These are phyloP conservation scores for Funneliformis geosporum DNA, from an alignment of 192 early-diverging fungal species.

Conservation along the genomic window DNA sequence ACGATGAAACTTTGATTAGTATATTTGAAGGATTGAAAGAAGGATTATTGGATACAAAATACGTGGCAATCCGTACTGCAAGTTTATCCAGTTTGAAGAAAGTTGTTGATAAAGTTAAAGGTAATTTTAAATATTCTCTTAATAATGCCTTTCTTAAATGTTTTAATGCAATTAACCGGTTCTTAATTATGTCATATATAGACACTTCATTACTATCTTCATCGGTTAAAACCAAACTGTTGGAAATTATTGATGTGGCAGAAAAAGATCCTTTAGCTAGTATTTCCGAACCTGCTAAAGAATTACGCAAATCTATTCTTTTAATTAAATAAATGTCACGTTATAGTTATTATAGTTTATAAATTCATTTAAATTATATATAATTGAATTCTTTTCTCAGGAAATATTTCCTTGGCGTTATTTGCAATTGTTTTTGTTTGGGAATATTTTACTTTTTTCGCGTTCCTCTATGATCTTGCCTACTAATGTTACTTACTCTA, in stretches of 20 bases:
- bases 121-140: conserved; percentile 34
- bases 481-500: neutral
- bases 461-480: too few relatives aligned
- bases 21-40: conserved; percentile 48
- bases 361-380: neutral
- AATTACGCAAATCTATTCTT: conserved; percentile 12
- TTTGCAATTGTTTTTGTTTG: too few relatives aligned
- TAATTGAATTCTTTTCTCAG: too few relatives aligned
- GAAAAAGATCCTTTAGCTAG: conserved; percentile 52
- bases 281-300: conserved; percentile 51
- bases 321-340: neutral
- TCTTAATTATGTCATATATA: conserved; percentile 4
- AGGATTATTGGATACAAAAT: conserved; percentile 63
- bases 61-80: conserved; percentile 62
- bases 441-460: too few relatives aligned
- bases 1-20: conserved; percentile 32
- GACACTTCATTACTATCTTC: conserved; percentile 17
- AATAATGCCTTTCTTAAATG: conserved; percentile 22
- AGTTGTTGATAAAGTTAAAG: conserved; percentile 40
- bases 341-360: too few relatives aligned
- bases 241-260: conserved; percentile 21
- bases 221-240: conserved; percentile 25
- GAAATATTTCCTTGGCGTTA: too few relatives aligned
- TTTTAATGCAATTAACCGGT: neutral
- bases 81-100: conserved; percentile 52